phyloP scores from a whole-genome alignment of 2,329 filamentous ascomycete species.

The Colletotrichum sansevieriae region DNA sequence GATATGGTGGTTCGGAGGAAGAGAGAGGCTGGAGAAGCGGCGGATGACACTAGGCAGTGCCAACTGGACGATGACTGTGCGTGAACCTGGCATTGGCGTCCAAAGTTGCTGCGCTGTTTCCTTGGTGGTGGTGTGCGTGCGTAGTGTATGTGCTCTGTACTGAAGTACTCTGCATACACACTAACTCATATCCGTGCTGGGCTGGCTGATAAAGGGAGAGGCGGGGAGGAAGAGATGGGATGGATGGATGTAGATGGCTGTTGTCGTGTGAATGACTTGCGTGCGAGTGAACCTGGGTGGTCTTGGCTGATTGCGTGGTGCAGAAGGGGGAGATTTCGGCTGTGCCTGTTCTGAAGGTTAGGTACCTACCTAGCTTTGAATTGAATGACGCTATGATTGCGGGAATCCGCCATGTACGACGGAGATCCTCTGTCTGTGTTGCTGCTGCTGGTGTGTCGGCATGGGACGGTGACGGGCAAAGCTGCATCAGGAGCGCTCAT shows the following conservation, averaged over 20 bases:
- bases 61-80: constrained; percentile 1
- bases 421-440: constrained; percentile 32
- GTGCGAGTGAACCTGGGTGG: background rate
- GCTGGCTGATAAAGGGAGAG: background rate
- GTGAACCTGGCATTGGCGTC: background rate
- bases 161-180: too few species aligned
- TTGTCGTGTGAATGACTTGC: too few species aligned
- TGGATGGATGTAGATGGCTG: background rate
- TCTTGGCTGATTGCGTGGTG: constrained; percentile 23
- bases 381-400: constrained; percentile 36
- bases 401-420: constrained; percentile 25
- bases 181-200: constrained; percentile 10
- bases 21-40: constrained; percentile 24
- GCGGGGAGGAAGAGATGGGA: constrained; percentile 23
- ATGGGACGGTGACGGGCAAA: background rate
- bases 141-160: background rate
- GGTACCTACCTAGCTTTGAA: too few species aligned
- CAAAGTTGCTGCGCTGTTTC: background rate
- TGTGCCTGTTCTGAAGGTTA: background rate
- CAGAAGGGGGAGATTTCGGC: constrained; percentile 19
- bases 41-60: too few species aligned
- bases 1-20: background rate
- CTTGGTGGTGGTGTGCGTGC: background rate
- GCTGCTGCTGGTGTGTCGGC: constrained; percentile 24
- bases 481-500: constrained; percentile 18